phyloP scores from a whole-genome alignment of 1,139 yeast species.

The Taphrina pruni region DNA sequence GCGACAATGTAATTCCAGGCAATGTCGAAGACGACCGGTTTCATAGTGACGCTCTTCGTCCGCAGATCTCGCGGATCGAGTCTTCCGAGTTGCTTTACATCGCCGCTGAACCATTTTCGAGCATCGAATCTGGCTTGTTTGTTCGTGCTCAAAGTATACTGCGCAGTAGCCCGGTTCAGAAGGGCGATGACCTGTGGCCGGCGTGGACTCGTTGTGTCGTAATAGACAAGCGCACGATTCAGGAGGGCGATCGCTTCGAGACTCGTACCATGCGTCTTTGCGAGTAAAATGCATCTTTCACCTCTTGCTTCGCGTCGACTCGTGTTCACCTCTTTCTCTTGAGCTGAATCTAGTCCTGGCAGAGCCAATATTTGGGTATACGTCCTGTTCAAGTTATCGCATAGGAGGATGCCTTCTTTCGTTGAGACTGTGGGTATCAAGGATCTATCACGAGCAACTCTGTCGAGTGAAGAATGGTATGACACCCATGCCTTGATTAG shows the following conservation, averaged over 20 bases:
- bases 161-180: conserved; percentile 16
- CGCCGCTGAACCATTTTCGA: conserved; percentile 28
- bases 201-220: background rate
- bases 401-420: conserved; percentile 30
- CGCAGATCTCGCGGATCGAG: conserved; percentile 1
- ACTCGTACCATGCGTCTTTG: conserved; percentile 21
- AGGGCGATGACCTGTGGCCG: conserved; percentile 6
- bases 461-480: conserved; percentile 20
- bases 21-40: conserved; percentile 35
- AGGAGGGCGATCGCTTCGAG: conserved; percentile 34
- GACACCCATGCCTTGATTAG: conserved; percentile 28
- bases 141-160: conserved; percentile 19
- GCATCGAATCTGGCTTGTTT: conserved; percentile 8
- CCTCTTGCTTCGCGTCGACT: conserved; percentile 12
- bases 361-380: conserved; percentile 24
- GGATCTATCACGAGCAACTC: conserved; percentile 24
- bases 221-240: conserved; percentile 22
- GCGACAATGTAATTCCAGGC: conserved; percentile 38
- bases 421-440: conserved; percentile 19
- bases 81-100: conserved; percentile 24
- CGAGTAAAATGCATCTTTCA: conserved; percentile 30
- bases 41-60: conserved; percentile 20
- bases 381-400: conserved; percentile 9
- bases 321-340: background rate
- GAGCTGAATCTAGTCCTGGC: conserved; percentile 16